Conservation (phyloP, 2,329 filamentous ascomycete genomes). For the Cladosporium sp. region DNA sequence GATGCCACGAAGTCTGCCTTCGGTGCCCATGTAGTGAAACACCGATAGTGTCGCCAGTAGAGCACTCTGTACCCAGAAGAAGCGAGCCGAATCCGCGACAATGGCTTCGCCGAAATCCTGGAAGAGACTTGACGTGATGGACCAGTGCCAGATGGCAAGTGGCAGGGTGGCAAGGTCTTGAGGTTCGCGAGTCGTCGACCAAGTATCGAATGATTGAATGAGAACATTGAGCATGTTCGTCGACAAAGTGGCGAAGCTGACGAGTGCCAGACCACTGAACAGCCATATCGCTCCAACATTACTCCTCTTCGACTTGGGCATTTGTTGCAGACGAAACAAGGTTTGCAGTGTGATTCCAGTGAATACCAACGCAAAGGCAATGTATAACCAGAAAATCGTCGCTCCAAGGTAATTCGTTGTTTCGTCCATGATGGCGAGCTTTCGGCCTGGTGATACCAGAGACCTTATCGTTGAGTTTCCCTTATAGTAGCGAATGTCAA, state of each 20-base stretch:
- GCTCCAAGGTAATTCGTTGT: constrained; percentile 25
- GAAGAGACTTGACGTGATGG: constrained; percentile 29
- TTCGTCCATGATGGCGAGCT: neutral
- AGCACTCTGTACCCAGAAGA: constrained; percentile 23
- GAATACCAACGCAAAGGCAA: constrained; percentile 25
- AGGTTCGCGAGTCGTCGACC: constrained; percentile 12
- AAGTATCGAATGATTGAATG: constrained; percentile 29
- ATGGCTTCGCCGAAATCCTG: constrained; percentile 31
- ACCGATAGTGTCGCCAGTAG: constrained; percentile 24
- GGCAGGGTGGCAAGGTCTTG: neutral
- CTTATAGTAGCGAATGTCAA: too few species aligned
- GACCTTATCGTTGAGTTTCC: too few species aligned
- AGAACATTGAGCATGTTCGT: constrained; percentile 33
- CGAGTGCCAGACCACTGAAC: constrained; percentile 22
- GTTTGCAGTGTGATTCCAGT: constrained; percentile 16
- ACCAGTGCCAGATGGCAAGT: constrained; percentile 28
- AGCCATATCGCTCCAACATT: neutral
- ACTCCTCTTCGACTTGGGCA: neutral
- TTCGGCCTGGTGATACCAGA: neutral
- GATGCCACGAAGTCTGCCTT: constrained; percentile 24
- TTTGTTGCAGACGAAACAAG: neutral
- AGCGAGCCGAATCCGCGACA: constrained; percentile 19
- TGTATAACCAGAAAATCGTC: constrained; percentile 33
- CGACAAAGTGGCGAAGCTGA: constrained; percentile 30
- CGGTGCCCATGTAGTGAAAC: constrained; percentile 26